These are phyloP conservation scores for Eudorina sp. DNA, from an alignment of 139 green algal genomes.

Conservation along the genomic window DNA sequence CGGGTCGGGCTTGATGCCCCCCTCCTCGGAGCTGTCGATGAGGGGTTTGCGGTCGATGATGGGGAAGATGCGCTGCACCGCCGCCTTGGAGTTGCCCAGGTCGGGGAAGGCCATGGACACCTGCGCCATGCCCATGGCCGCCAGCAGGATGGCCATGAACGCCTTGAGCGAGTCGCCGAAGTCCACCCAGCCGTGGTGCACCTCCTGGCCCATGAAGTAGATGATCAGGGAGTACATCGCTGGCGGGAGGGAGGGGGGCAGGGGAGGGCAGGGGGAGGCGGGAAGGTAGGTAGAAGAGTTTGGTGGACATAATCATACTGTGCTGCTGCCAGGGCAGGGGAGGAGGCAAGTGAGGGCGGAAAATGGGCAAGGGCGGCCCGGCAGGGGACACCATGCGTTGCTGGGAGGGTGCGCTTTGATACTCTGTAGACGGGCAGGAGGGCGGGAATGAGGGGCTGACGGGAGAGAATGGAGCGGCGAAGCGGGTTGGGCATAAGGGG, in stretches of 20 bases:
- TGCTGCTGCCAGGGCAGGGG: not conserved
- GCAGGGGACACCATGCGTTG: too few species aligned
- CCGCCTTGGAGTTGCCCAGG: constrained; percentile 74
- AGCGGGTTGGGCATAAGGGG: too few species aligned
- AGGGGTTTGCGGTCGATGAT: constrained; percentile 82
- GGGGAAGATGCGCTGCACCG: constrained; percentile 79
- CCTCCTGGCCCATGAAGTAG: constrained; percentile 81
- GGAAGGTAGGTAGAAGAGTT: not conserved
- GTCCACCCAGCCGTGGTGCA: constrained; percentile 58
- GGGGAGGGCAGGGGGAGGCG: not conserved
- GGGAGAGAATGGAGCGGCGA: too few species aligned
- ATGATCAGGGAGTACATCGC: constrained; percentile 53
- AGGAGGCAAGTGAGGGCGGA: not conserved
- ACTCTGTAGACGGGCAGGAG: not conserved
- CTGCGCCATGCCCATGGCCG: constrained; percentile 1
- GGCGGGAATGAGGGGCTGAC: not conserved
- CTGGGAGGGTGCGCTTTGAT: not conserved
- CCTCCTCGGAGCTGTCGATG: constrained; percentile 68
- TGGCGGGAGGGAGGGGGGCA: not conserved
- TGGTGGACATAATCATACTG: too few species aligned
- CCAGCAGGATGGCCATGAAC: constrained; percentile 89
- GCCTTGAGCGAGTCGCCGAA: constrained; percentile 84
- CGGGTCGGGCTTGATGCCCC: constrained; percentile 46
- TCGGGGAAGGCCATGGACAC: constrained; percentile 77
- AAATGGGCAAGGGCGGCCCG: too few species aligned